Evolutionary conservation across 805 yeast genomes (phyloP), one percentile per base, ranked within the genome.

Genomic region (Candida rishiriensis): DNA sequence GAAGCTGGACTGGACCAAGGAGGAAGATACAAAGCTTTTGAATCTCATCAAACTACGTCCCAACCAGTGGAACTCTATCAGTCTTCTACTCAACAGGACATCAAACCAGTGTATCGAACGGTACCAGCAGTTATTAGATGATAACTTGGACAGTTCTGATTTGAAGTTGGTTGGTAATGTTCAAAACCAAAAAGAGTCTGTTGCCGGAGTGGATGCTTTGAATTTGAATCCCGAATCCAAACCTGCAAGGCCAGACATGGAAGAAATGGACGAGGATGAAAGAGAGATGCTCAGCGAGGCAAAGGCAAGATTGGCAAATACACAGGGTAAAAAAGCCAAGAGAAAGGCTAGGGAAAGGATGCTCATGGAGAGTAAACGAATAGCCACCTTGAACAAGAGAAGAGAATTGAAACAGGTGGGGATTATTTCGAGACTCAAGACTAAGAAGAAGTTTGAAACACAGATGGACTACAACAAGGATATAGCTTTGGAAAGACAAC

Each of bases 201-300:
- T 44, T 15, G 46, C 44, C 12, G 61, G 56, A 26, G 52, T 57
- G 1, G 88, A 85, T 14, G 85, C 79, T 41, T 55, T 81, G n/a
- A 84, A 84, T 54, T 68, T 85, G 14, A 72, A 79, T 50, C 85
- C 90, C 0, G 97, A 90, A 57, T 75, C 86, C 18, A 77, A 76
- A 47, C 88, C 88, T 2, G 91, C 97, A 0, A 72, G 78, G 48
- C 96, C 96, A 0, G 96, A 88, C 65, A 78, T 80, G 2, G 81
- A 77, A 12, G 86, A 82, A 26, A 68, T 88, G 72, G 90, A 83
- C 46, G 97, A 88, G 36, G 96, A 88, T 47, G 97, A 91, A 56
- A 68, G 76, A 44, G 97, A 91, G 61, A 88, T 90, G 97, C 64
- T 90, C 8, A 79, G 88, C n/a, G 99, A 93, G 60, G 99, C 99